A percentile compares a stretch with the other conserved stretches of the same genome.
These are phyloP conservation scores for Acarospora socialis DNA, from an alignment of 2,329 filamentous ascomycete species.

Conservation along the genomic window DNA sequence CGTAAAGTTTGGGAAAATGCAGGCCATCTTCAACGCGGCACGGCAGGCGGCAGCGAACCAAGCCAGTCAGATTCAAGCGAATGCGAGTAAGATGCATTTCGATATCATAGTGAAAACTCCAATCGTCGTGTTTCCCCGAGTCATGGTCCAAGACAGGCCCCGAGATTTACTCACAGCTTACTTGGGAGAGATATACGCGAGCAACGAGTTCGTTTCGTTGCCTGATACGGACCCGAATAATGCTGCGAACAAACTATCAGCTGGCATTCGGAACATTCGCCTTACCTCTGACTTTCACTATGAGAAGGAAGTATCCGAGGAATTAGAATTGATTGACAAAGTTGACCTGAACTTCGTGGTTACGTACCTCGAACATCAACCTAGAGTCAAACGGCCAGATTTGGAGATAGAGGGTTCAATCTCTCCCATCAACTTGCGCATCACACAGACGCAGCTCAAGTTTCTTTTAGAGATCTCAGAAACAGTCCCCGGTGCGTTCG, in stretches of 20 bases:
- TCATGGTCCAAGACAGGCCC: constrained; percentile 53
- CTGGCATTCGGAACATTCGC: constrained; percentile 82
- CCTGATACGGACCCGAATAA: constrained; percentile 40
- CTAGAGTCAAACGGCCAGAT: constrained; percentile 67
- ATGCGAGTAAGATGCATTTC: constrained; percentile 79
- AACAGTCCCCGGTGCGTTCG: constrained; percentile 78
- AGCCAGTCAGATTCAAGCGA: constrained; percentile 84
- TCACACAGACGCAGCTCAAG: constrained; percentile 83
- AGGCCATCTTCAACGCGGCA: constrained; percentile 94
- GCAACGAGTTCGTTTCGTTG: constrained; percentile 78
- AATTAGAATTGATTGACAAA: constrained; percentile 92
- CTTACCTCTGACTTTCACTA: constrained; percentile 86
- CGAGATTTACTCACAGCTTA: constrained; percentile 84
- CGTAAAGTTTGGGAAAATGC: constrained; percentile 99
- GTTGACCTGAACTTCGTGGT: constrained; percentile 89
- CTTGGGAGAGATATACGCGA: constrained; percentile 90
- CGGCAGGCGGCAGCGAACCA: constrained; percentile 87
- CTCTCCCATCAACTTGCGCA: constrained; percentile 79
- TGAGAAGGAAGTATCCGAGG: constrained; percentile 54
- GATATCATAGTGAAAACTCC: constrained; percentile 89
- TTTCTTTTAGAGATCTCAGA: constrained; percentile 78
- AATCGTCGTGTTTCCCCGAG: constrained; percentile 84
- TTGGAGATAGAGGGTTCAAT: constrained; percentile 82
- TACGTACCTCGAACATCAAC: constrained; percentile 75
- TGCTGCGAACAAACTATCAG: constrained; percentile 76